Evolutionary conservation across 2,329 filamentous ascomycete genomes (phyloP).

Genomic region (Paraphaeosphaeria sporulosa): DNA sequence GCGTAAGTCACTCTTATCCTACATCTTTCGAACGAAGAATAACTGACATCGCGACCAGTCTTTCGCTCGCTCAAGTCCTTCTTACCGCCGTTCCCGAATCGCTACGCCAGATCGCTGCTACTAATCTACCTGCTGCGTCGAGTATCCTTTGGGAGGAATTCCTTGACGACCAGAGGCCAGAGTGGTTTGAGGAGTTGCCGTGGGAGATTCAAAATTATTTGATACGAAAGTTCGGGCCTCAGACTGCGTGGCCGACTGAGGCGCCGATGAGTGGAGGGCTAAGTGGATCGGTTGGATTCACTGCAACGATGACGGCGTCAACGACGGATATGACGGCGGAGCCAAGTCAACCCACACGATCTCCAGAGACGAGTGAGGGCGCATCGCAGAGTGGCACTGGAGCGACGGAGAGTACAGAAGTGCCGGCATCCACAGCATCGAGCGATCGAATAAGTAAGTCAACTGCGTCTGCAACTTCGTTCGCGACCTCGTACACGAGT

Average conservation of each 20-base stretch:
- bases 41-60: conserved; percentile 29
- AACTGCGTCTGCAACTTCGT: conserved; percentile 10
- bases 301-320: conserved; percentile 14
- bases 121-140: conserved; percentile 45
- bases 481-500: conserved; percentile 4
- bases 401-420: conserved; percentile 15
- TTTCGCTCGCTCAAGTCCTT: conserved; percentile 44
- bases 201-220: conserved; percentile 45
- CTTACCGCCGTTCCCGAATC: conserved; percentile 46
- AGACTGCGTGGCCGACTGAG: conserved; percentile 35
- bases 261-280: conserved; percentile 21
- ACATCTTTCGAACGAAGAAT: not conserved
- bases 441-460: conserved; percentile 10
- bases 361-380: conserved; percentile 8
- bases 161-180: conserved; percentile 41
- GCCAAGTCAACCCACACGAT: conserved; percentile 3
- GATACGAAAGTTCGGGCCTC: conserved; percentile 41
- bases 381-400: conserved; percentile 14
- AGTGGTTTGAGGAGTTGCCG: conserved; percentile 45
- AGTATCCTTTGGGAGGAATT: conserved; percentile 46
- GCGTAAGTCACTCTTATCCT: conserved; percentile 32
- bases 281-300: conserved; percentile 1
- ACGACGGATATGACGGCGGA: conserved; percentile 8
- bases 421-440: conserved; percentile 10
- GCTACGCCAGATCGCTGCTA: conserved; percentile 44